Evolutionary conservation across 2,329 filamentous ascomycete genomes (phyloP), one percentile per base, ranked within the genome.

Genomic region (Penicillium sp.): DNA sequence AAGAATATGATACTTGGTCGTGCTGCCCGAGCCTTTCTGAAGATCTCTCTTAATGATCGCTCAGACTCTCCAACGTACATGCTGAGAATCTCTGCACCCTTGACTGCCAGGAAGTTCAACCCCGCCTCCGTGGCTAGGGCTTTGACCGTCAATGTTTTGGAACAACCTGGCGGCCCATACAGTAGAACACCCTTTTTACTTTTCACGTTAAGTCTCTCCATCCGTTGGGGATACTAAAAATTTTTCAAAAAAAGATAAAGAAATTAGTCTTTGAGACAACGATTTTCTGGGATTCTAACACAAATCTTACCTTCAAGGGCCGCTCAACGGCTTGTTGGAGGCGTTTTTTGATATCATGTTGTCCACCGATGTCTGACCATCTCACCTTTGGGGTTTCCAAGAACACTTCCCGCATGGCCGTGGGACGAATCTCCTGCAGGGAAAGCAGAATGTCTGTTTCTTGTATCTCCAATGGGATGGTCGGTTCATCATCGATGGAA

Each of bases 51-150:
- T 40, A 97, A 83, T 8, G 88, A 87, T 11, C 91, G 85, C 75
- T 97, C 93, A 2, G 91, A 93, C 73, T 97, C 93, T 58, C 93
- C 93, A 17, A 97, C 92, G 73, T 97, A 97, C 90, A 96, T 96
- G 75, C 91, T 95, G 57, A 96, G 86, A 12, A 97, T 83, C 74
- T 97, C 93, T 35, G 91, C 91, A 26, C 91, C 93, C 75, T 97
- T 96, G 62, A 97, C 90, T 9, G 91, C 88, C 69, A 97, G 87
- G 79, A 97, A 97, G 72, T 97, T 97, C 74, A 95, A 87, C 4
- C 89, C 88, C 30, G 90, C 90, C 72, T 95, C 91, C 7, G 91
- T 96, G 16, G 93, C 93, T 64, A 96, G 84, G 28, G 93, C 93
- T 71, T 96, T 91, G 0, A 93, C 93, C 0, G 87, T 91, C 70